Base-by-base conservation (phyloP, 2,329 filamentous ascomycete species). In the Neoarthrinium moseri region DNA sequence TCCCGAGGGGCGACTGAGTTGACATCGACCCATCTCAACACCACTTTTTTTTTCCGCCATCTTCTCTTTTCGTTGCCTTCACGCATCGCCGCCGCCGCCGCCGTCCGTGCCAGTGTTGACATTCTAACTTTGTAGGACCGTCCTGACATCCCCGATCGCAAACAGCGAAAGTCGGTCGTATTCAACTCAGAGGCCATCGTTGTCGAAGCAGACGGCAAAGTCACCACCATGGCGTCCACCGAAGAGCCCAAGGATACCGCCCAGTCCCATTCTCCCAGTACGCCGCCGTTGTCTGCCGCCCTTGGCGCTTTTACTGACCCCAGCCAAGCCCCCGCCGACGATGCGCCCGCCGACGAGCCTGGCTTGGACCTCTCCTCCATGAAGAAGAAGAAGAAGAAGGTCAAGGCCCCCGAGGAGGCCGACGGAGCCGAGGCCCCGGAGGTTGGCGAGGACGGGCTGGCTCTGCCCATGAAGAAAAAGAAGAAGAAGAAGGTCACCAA, bases 91-190 rank as follows among this genome's bases (percentile, higher is more conserved):
- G 21, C 8, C 26, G 8, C n/a, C n/a, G n/a, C n/a, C n/a, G n/a
- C n/a, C n/a, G n/a, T n/a, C n/a, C n/a, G n/a, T n/a, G n/a, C n/a
- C n/a, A n/a, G n/a, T 40, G 30, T 40, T 40, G 24, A 40, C 24
- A 29, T 40, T 40, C 23, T 15, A 27, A 40, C 59, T 59, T n/a
- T n/a, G 56, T 57, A 62, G 40, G 44, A 47, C 29, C 58, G 52
- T 26, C 58, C 60, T 46, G 45, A 52, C 38, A 56, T 57, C 40
- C 59, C 66, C 58, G 78, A 84, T 60, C 79, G 80, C 65, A 91
- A 88, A 70, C 83, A 86, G 62, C 87, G 91, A 73, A 96, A 97
- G 74, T 95, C 90, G 37, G 92, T 97, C 62, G 86, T 91, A 55
- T 97, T 97, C 70, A 91, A 86, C 66, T 88, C 94, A 70, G 89